These are phyloP conservation scores for Pseudozyma sp. DNA, from an alignment of 1,284 basidiomycete species.

Conservation along the genomic window DNA sequence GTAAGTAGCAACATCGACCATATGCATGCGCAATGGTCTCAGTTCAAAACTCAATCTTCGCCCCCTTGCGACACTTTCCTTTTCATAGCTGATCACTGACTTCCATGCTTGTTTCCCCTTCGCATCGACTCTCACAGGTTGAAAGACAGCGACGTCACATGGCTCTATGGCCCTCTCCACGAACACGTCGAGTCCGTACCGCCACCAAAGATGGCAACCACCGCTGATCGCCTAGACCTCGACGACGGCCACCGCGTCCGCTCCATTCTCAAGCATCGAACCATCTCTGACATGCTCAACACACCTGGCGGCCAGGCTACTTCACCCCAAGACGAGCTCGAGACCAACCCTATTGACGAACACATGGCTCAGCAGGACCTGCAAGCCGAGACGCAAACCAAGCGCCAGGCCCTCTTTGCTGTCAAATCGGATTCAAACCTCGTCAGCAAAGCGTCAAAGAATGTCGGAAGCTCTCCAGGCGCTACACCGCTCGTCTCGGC, in stretches of 20 bases:
- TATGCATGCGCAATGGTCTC: neutral
- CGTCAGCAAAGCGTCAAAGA: conserved; percentile 31
- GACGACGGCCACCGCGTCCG: conserved; percentile 73
- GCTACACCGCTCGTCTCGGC: conserved; percentile 41
- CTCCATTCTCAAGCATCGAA: conserved; percentile 95
- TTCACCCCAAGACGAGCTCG: conserved; percentile 73
- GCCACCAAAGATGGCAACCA: conserved; percentile 72
- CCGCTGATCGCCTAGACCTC: conserved; percentile 73
- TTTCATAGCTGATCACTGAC: neutral
- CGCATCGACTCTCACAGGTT: conserved; percentile 76
- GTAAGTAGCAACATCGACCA: conserved; percentile 72
- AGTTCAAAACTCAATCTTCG: neutral
- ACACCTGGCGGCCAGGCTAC: conserved; percentile 68
- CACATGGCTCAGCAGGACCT: conserved; percentile 57
- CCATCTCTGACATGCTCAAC: conserved; percentile 86
- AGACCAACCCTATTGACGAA: conserved; percentile 40
- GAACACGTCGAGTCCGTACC: conserved; percentile 74
- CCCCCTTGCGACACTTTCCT: neutral
- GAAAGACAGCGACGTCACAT: conserved; percentile 98
- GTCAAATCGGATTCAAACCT: conserved; percentile 61
- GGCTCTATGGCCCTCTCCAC: conserved; percentile 97
- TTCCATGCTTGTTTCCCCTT: neutral
- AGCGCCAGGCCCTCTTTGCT: conserved; percentile 45
- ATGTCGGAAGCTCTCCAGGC: conserved; percentile 43
- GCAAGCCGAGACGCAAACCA: conserved; percentile 23